Base-by-base conservation (phyloP, 495 filamentous ascomycete genomes). In the Penicilliopsis zonata region DNA sequence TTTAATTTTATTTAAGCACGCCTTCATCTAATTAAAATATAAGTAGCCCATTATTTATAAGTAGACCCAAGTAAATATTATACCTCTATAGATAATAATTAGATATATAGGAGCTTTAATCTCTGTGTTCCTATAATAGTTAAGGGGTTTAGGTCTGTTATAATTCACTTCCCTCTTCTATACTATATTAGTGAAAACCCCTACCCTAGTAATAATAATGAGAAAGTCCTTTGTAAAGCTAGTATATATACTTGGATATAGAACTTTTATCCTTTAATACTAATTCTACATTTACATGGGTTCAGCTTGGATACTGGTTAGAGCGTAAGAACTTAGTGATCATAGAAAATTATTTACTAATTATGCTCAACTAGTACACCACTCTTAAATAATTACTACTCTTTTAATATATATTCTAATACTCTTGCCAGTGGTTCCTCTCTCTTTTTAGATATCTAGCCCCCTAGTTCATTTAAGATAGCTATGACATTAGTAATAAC, bases 141-240 rank as follows among this genome's bases (percentile, higher is more conserved):
- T 34, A 16, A 36, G 1, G 40, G 35, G 27, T 54, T 36, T 17
- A 38, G 47, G 21, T 45, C 41, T 24, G 42, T 57, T 14, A 37
- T 59, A 3, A 36, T 61, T 37, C 48, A 55, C 19, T 55, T 52
- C 43, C 57, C 57, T 32, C 32, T 61, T 22, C 55, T 50, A 20
- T 53, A 61, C 40, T 48, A 48, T 18, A 30, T 58, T 32, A 55
- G 46, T 15, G 57, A 59, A 33, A 41, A 21, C 29, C 43, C 39
- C 32, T 32, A 40, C 19, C 49, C 55, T 27, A 51, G 53, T 37
- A 61, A 50, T 42, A 37, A 38, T 4, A 46, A 61, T 31, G 52
- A 61, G 31, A 61, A 61, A 38, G 29, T 61, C 26, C 43, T 46
- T 26, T 58, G 43, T 37, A 52, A 57, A 38, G 53, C 47, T 16